These are phyloP conservation scores for Sanghuangporus weigelae DNA, from an alignment of 1,284 basidiomycete genomes.

Conservation along the genomic window DNA sequence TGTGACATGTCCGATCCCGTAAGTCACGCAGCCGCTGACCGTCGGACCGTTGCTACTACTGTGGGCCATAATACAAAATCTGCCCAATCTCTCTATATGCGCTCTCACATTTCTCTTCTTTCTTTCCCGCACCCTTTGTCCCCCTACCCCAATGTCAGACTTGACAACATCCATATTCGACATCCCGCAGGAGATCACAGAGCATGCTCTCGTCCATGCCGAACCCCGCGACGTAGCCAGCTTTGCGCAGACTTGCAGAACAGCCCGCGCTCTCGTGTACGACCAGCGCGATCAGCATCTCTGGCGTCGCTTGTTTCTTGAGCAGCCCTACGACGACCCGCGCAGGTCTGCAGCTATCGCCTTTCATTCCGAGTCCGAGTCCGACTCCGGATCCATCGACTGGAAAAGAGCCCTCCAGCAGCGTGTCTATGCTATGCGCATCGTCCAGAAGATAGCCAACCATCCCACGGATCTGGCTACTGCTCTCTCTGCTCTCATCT, in stretches of 20 bases:
- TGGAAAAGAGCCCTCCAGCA: conserved; percentile 31
- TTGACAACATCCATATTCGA: conserved; percentile 22
- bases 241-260: conserved; percentile 49
- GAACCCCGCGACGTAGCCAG: conserved; percentile 48
- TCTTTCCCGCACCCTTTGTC: background rate
- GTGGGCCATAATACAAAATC: background rate
- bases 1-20: background rate
- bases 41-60: background rate
- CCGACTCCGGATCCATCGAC: conserved; percentile 13
- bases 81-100: conserved; percentile 5
- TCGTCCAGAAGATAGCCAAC: conserved; percentile 20
- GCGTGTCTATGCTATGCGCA: conserved; percentile 25
- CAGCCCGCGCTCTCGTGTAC: conserved; percentile 44
- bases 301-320: conserved; percentile 58
- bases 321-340: conserved; percentile 56
- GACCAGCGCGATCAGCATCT: conserved; percentile 47
- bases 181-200: conserved; percentile 51
- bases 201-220: conserved; percentile 49
- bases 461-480: conserved; percentile 27
- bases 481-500: conserved; percentile 39
- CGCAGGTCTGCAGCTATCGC: conserved; percentile 24
- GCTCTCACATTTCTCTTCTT: background rate
- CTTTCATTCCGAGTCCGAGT: background rate
- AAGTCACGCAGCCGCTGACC: background rate
- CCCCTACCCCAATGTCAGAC: conserved; percentile 4